Evolutionary conservation across 805 yeast genomes (phyloP), one percentile per base, ranked within the genome.

Genomic region (Pichia occidentalis): DNA sequence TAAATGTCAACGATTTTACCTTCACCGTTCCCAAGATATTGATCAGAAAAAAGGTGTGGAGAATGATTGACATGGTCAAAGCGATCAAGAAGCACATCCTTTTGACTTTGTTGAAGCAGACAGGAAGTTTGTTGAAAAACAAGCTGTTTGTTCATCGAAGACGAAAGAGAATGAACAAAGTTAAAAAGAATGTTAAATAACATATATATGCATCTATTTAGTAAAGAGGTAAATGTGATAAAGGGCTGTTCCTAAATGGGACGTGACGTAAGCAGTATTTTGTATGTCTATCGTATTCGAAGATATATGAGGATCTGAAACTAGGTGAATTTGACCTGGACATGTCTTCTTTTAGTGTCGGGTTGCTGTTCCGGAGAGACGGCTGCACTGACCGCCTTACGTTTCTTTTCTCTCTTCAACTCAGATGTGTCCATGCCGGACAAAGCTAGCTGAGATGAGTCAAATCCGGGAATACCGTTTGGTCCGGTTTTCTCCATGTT

Each of bases 41-140:
- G 35, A 74, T 81, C 50, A 51, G 59, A 24, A 77, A 81, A 55
- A 75, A 74, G 63, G 70, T 82, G 4, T 80, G 94, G 84, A 76
- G 87, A 1, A 64, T 74, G 34, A 64, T 76, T 37, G 97, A 88
- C 47, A 60, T 88, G 29, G 65, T 80, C 2, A 52, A 71, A 49
- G 68, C 73, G 22, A 52, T 88, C 39, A 78, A 80, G 54, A 80
- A 75, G 51, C 77, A 76, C 25, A 51, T 80, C n/a, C 59, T 77
- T 26, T 77, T 70, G 52, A 65, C 78, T 1, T 57, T 81, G 16
- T 48, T 81, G 37, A 66, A 65, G 32, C 86, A 82, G 49, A 71
- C 88, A 0, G 96, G 95, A 3, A 76, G 80, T 41, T 73, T 90
- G 35, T 54, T 88, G 24, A 78, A 82, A n/a, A 85, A 85, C 54